Base-by-base conservation (phyloP, 1,139 yeast genomes). In the Protomyces inouyei region DNA sequence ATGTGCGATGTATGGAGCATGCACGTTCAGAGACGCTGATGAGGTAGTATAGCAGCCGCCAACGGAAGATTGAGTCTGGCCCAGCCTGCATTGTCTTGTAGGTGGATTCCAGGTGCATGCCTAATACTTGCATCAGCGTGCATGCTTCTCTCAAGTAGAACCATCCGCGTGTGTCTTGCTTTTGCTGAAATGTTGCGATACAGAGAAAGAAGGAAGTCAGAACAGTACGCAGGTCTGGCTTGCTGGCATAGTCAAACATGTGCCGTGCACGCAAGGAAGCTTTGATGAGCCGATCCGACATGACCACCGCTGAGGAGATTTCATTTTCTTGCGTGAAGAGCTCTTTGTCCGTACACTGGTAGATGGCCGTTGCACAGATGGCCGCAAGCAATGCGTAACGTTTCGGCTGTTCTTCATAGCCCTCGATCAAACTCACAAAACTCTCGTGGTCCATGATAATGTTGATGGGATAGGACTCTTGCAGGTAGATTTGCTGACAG, bases 171-270 rank as follows among this genome's bases (percentile, higher is more conserved):
- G 35, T 51, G 25, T 51, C 53, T n/a, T 51, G 37, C 53, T 32
- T 25, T 51, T 51, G 53, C 32, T 51, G 53, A n/a, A 51, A 51
- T 10, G 53, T 51, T 25, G 53, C 53, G 32, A 51, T 51, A 35
- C 37, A 51, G 16, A 51, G 36, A 35, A 25, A 51, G 37, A 51
- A 51, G 53, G 53, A 51, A 4, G 53, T 51, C 37, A 51, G 36
- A 14, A 51, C 37, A n/a, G 53, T 32, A 16, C 37, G 37, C 53
- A 51, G n/a, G 37, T 32, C 37, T 16, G 37, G 37, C 16, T 51
- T 14, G 18, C 37, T n/a, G 18, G 37, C 53, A 32, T 51, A 32
- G 53, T 51, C 53, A 32, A 25, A 51, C 10, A 51, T 3, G 25
- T 25, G 37, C 21, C 53, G 35, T 10, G 53, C 28, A 16, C 37